Percentiles rank a stretch among this genome's conserved stretches.
These are phyloP conservation scores for Colletotrichum plurivorum DNA, from an alignment of 2,329 filamentous ascomycete genomes.

Conservation along the genomic window DNA sequence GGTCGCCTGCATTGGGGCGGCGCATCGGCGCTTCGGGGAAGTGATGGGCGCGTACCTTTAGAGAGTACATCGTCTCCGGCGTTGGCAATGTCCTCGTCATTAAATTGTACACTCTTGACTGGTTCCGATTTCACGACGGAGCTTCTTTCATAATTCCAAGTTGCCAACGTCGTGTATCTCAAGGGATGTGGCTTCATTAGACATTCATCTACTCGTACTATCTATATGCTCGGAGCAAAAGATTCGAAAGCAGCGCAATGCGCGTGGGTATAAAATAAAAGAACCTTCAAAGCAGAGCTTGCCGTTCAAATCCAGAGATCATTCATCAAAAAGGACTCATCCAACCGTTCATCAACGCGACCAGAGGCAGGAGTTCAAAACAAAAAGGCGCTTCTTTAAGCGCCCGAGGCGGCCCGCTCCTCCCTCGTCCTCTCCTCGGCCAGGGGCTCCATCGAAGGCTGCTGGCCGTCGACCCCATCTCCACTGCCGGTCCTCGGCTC, in stretches of 20 bases:
- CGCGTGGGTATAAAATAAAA: slow-evolving; percentile 18
- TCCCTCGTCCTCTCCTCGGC: slow-evolving; percentile 33
- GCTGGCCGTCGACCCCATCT: slow-evolving; percentile 39
- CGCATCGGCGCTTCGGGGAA: too few relatives aligned
- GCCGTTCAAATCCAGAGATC: background rate
- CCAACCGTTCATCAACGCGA: background rate
- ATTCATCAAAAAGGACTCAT: background rate
- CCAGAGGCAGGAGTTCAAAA: too few relatives aligned
- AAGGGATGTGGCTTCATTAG: slow-evolving; percentile 10
- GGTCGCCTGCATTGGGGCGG: too few relatives aligned
- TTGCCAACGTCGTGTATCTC: background rate
- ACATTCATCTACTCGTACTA: slow-evolving; percentile 18
- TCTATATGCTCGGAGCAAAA: slow-evolving; percentile 1
- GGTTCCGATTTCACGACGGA: too few relatives aligned
- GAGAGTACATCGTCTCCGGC: too few relatives aligned
- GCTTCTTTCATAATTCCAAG: background rate
- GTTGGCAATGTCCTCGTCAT: too few relatives aligned
- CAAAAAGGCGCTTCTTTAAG: background rate
- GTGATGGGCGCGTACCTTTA: too few relatives aligned
- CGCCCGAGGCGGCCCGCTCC: background rate
- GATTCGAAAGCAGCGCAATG: slow-evolving; percentile 4
- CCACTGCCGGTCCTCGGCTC: slow-evolving; percentile 45
- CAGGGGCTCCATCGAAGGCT: slow-evolving; percentile 27
- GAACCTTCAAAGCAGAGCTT: slow-evolving; percentile 1
- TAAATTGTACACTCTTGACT: too few relatives aligned